phyloP scores from a whole-genome alignment of 306 rosid species.

The Cicer chorassanicum region DNA sequence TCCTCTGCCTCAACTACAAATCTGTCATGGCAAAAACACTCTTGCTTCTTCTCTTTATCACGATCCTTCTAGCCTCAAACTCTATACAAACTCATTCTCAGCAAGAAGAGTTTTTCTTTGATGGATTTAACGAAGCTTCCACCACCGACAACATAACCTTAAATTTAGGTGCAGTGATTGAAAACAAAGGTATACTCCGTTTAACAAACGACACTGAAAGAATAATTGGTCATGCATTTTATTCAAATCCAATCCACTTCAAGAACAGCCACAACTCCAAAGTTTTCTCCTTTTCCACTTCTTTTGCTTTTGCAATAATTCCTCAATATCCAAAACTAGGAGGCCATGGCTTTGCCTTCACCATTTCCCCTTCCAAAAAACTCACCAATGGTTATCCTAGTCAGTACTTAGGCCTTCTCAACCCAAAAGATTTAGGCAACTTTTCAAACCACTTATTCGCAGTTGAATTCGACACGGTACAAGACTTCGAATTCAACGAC shows the following conservation, averaged over 20 bases:
- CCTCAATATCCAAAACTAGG: slow-evolving; percentile 51
- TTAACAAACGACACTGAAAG: slow-evolving; percentile 46
- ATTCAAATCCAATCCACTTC: slow-evolving; percentile 48
- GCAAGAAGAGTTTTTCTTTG: slow-evolving; percentile 41
- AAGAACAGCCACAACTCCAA: slow-evolving; percentile 39
- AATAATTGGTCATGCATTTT: slow-evolving; percentile 52
- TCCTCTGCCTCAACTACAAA: slow-evolving; percentile 12
- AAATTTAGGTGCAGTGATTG: slow-evolving; percentile 49
- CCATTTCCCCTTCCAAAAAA: slow-evolving; percentile 44
- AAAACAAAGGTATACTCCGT: slow-evolving; percentile 45
- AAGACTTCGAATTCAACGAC: slow-evolving; percentile 55
- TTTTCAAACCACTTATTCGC: slow-evolving; percentile 60
- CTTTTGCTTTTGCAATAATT: slow-evolving; percentile 51
- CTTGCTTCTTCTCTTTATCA: slow-evolving; percentile 31
- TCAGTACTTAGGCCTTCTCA: slow-evolving; percentile 60
- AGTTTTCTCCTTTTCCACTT: slow-evolving; percentile 51
- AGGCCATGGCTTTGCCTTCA: slow-evolving; percentile 62
- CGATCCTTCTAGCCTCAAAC: slow-evolving; percentile 39
- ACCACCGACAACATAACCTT: slow-evolving; percentile 49
- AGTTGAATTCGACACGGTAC: slow-evolving; percentile 63
- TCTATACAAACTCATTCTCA: slow-evolving; percentile 38
- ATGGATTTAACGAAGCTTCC: slow-evolving; percentile 40
- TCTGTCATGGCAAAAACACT: slow-evolving; percentile 44
- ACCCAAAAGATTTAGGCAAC: slow-evolving; percentile 54
- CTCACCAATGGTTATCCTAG: slow-evolving; percentile 48